Base-by-base conservation (phyloP, 140 eudicot genomes). In the Senecio squalidus region DNA sequence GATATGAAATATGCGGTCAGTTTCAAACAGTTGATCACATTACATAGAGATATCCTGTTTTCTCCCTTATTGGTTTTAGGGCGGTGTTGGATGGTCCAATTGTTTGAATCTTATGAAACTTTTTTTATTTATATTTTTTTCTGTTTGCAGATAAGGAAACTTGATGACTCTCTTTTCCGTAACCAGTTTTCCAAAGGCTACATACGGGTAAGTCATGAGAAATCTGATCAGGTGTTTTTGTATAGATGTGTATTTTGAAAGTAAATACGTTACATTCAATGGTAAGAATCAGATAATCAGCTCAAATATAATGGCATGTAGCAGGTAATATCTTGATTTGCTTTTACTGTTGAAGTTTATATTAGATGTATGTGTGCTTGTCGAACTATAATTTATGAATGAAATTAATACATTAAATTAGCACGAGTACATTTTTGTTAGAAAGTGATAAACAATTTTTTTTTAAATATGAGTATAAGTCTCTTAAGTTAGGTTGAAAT, bases 1-100 rank as follows among this genome's bases (percentile, higher is more conserved):
- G 97, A 90, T 53, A 90, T 90, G 97, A 85, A 74, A 73, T 77
- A 82, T 66, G 97, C 95, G 70, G 97, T 85, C 36, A 78, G 95
- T 68, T 52, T 6, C 8, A 31, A 59, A n/a, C 0, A 20, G n/a
- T 34, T 4, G 26, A 28, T 11, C 15, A 24, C 34, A 45, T 67
- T 44, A 30, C 46, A 23, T 46, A 48, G 34, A 33, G 3, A 26
- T 13, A 2, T 14, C 6, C 11, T 18, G 34, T 29, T 29, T 3
- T 7, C 30, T 49, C 29, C 53, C 45, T 57, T 48, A 34, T 38
- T 14, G 36, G 36, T 28, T 70, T 51, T 14, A 27, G n/a, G 36
- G 59, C 47, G 20, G n/a, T 25, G 53, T 53, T 15, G 38, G 48
- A 30, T 29, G 59, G 34, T 31, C 41, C 21, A 24, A 20, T 40